Evolutionary conservation across 2,329 filamentous ascomycete species (phyloP).

Genomic region (Aspergillus fijiensis): DNA sequence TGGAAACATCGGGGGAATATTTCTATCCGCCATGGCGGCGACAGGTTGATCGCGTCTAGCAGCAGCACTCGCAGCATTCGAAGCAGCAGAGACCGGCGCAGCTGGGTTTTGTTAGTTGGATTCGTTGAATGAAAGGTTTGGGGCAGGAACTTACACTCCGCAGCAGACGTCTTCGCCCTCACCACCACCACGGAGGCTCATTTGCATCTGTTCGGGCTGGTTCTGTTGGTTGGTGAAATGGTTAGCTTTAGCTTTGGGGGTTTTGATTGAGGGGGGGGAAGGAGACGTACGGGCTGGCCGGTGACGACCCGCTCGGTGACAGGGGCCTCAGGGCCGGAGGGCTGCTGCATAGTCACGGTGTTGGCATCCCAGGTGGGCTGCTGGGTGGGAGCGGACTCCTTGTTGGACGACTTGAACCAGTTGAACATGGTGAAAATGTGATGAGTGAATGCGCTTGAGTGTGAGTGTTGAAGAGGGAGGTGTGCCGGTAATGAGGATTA

Average conservation of each 20-base stretch:
- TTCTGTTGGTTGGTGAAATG: neutral
- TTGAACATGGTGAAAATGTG: slow-evolving; percentile 12
- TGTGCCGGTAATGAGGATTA: neutral
- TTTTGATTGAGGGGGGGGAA: too few species aligned
- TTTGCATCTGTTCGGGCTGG: slow-evolving; percentile 16
- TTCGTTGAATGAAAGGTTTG: neutral
- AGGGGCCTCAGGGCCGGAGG: slow-evolving; percentile 19
- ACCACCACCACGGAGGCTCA: slow-evolving; percentile 25
- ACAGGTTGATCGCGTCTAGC: slow-evolving; percentile 8
- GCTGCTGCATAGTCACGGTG: slow-evolving; percentile 26
- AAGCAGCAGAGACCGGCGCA: slow-evolving; percentile 24
- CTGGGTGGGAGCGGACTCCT: slow-evolving; percentile 14
- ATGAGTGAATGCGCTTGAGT: too few species aligned
- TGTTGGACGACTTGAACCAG: slow-evolving; percentile 24
- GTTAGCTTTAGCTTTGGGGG: too few species aligned
- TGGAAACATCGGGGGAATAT: neutral
- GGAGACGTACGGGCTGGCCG: slow-evolving; percentile 19
- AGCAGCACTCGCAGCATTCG: slow-evolving; percentile 23
- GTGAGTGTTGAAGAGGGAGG: neutral
- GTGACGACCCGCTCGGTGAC: slow-evolving; percentile 19
- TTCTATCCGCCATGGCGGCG: neutral
- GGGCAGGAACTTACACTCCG: slow-evolving; percentile 21
- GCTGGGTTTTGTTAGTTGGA: slow-evolving; percentile 4
- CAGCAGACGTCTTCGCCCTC: slow-evolving; percentile 24
- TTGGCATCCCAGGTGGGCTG: slow-evolving; percentile 22